phyloP scores from a whole-genome alignment of 2,329 filamentous ascomycete species.

The Colletotrichum somersetense region DNA sequence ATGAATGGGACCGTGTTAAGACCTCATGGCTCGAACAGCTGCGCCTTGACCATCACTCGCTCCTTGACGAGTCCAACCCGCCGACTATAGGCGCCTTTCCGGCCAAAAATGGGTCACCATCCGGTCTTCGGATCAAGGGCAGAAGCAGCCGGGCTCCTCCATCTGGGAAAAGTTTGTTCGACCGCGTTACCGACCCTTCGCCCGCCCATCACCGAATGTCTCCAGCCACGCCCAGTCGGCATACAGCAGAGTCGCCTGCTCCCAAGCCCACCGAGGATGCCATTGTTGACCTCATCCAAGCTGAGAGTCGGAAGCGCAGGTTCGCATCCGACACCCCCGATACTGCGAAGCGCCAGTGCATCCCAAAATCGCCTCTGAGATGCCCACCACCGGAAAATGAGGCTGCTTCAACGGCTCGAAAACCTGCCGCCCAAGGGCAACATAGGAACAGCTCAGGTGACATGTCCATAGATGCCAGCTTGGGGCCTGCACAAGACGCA shows the following conservation, averaged over 20 bases:
- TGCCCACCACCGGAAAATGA: background rate
- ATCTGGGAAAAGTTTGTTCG: background rate
- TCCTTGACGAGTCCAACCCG: background rate
- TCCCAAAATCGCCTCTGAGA: too few species aligned
- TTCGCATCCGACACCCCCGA: too few species aligned
- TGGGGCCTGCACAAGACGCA: background rate
- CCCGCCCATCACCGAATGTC: too few species aligned
- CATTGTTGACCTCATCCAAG: too few species aligned
- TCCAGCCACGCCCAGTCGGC: too few species aligned
- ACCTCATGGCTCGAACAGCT: slow-evolving; percentile 3
- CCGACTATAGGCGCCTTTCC: slow-evolving; percentile 11
- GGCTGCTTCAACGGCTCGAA: too few species aligned
- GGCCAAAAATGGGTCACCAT: background rate
- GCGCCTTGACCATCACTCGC: background rate
- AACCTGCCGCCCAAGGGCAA: background rate
- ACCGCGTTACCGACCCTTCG: too few species aligned
- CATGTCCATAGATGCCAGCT: background rate
- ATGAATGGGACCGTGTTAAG: slow-evolving; percentile 16
- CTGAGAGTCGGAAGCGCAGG: too few species aligned
- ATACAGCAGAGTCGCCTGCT: too few species aligned
- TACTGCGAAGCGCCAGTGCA: too few species aligned
- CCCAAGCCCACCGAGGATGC: too few species aligned
- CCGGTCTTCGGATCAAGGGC: slow-evolving; percentile 12
- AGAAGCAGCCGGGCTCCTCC: background rate
- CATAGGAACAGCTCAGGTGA: too few species aligned